These are phyloP conservation scores for Peniophora sp. DNA, from an alignment of 1,284 basidiomycete genomes.

Conservation along the genomic window DNA sequence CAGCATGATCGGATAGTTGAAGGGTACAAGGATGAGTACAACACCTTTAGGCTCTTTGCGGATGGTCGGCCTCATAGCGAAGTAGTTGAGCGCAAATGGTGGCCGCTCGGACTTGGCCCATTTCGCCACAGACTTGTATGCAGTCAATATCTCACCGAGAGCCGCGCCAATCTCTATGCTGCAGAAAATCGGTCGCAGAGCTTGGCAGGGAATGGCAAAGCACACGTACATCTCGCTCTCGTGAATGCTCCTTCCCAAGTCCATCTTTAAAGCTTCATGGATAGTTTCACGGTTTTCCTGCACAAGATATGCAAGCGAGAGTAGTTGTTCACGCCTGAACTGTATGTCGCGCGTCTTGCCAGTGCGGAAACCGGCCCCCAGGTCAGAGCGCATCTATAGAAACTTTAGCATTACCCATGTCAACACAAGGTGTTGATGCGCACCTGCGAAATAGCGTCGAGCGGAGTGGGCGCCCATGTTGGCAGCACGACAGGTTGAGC, in stretches of 20 bases:
- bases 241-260: slow-evolving; percentile 48
- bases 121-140: slow-evolving; percentile 62
- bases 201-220: too few species aligned
- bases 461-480: too few species aligned
- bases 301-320: slow-evolving; percentile 57
- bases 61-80: slow-evolving; percentile 52
- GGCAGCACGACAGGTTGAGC: too few species aligned
- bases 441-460: too few species aligned
- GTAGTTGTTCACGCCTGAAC: slow-evolving; percentile 63
- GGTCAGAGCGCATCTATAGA: slow-evolving; percentile 41
- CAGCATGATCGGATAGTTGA: slow-evolving; percentile 51
- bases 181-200: not conserved
- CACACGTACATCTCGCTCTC: slow-evolving; percentile 50
- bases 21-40: slow-evolving; percentile 58
- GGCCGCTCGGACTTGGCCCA: slow-evolving; percentile 70
- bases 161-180: slow-evolving; percentile 52
- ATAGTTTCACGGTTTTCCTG: slow-evolving; percentile 58
- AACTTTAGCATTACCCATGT: too few species aligned
- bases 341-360: slow-evolving; percentile 55
- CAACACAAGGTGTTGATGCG: too few species aligned
- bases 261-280: slow-evolving; percentile 41
- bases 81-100: slow-evolving; percentile 45
- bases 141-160: slow-evolving; percentile 53
- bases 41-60: slow-evolving; percentile 76
- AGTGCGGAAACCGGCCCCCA: slow-evolving; percentile 43